A percentile compares a stretch with the other conserved stretches of the same genome.
Conservation (phyloP, 1,139 yeast species). For the Chernovozyma aurita region DNA sequence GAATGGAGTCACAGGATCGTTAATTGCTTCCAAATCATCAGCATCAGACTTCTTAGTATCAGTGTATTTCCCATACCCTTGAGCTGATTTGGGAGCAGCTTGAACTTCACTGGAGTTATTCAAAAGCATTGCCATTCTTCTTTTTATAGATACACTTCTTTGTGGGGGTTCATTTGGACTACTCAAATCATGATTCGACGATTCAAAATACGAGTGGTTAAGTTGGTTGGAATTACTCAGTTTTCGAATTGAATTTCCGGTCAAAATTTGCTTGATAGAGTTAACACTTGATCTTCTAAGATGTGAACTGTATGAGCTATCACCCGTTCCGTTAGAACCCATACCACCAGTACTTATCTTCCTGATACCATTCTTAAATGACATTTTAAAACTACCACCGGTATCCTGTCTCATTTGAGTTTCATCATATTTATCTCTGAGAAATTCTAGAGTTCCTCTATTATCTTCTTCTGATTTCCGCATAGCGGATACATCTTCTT, state of each 20-base stretch:
- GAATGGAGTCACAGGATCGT: slow-evolving; percentile 11
- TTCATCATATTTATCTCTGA: slow-evolving; percentile 45
- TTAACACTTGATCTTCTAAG: slow-evolving; percentile 38
- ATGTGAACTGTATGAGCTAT: slow-evolving; percentile 9
- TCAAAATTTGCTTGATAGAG: slow-evolving; percentile 38
- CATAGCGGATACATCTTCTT: slow-evolving; percentile 15
- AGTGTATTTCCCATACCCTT: slow-evolving; percentile 73
- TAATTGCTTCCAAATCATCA: slow-evolving; percentile 40
- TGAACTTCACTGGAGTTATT: slow-evolving; percentile 44
- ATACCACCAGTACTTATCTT: slow-evolving; percentile 39
- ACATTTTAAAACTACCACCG: slow-evolving; percentile 43
- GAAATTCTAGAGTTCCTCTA: slow-evolving; percentile 46
- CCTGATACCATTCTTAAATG: slow-evolving; percentile 33
- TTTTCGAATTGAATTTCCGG: slow-evolving; percentile 26
- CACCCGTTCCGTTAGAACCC: slow-evolving; percentile 21
- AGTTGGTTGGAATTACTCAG: slow-evolving; percentile 8
- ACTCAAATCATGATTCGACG: neutral
- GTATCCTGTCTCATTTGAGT: slow-evolving; percentile 24
- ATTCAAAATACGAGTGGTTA: neutral
- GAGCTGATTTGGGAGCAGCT: slow-evolving; percentile 40
- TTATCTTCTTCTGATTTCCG: slow-evolving; percentile 17
- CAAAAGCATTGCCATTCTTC: slow-evolving; percentile 60
- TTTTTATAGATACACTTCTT: slow-evolving; percentile 52
- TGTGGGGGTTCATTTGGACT: slow-evolving; percentile 10
- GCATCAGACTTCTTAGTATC: slow-evolving; percentile 28